These are phyloP conservation scores for Phytophthora rubi DNA, from an alignment of 352 stramenopile genomes.

Conservation along the genomic window DNA sequence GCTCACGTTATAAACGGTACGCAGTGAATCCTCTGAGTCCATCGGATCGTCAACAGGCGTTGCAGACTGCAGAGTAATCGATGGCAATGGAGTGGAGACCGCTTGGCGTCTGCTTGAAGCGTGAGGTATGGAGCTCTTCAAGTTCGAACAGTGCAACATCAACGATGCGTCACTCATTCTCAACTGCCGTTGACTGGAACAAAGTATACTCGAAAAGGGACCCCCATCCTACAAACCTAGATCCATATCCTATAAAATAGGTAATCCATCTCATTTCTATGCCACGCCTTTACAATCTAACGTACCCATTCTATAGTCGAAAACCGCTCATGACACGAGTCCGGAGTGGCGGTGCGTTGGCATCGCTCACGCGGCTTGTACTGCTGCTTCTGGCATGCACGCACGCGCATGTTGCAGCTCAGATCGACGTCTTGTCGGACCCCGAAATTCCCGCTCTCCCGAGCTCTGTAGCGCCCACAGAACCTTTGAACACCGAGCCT, in stretches of 20 bases:
- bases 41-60: conserved; percentile 3
- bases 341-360: conserved; percentile 1
- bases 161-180: background rate
- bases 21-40: conserved; percentile 15
- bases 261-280: background rate
- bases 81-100: background rate
- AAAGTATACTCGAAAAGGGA: conserved; percentile 15
- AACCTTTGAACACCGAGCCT: background rate
- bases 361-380: conserved; percentile 17
- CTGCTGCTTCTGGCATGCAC: conserved; percentile 5
- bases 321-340: conserved; percentile 14
- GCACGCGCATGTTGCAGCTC: conserved; percentile 17
- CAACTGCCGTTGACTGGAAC: conserved; percentile 25
- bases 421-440: conserved; percentile 32
- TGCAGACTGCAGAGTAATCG: conserved; percentile 13
- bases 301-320: conserved; percentile 25
- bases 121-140: background rate
- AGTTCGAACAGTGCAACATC: background rate
- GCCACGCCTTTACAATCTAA: background rate
- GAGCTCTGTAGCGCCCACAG: conserved; percentile 19
- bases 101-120: background rate
- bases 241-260: conserved; percentile 1
- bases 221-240: background rate
- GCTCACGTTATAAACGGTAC: conserved; percentile 19
- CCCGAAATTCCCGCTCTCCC: conserved; percentile 8